Conservation (phyloP, 2,329 filamentous ascomycete species). For the Fusarium brevicatenulatum region DNA sequence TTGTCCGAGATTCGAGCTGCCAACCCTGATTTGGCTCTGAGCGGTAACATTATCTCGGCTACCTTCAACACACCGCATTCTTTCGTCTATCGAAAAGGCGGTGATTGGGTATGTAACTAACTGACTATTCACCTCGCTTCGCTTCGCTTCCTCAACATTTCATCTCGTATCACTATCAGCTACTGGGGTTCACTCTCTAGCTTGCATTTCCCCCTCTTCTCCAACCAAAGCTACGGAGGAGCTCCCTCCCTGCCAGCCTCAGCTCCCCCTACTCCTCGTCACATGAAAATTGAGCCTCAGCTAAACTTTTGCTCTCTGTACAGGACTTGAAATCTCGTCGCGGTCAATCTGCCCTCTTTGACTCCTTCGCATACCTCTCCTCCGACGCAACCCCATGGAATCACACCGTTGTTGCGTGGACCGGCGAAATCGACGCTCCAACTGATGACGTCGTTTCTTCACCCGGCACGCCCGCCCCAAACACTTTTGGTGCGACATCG, state of each 20-base stretch:
- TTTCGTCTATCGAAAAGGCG: slow-evolving; percentile 66
- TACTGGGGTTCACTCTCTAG: slow-evolving; percentile 23
- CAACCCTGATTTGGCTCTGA: slow-evolving; percentile 67
- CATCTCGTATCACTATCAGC: slow-evolving; percentile 26
- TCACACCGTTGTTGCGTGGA: slow-evolving; percentile 94
- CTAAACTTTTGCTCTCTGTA: slow-evolving; percentile 17
- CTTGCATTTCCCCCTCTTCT: slow-evolving; percentile 32
- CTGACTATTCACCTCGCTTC: slow-evolving; percentile 15
- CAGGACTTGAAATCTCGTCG: slow-evolving; percentile 80
- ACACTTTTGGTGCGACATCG: slow-evolving; percentile 62
- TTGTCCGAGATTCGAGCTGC: slow-evolving; percentile 65
- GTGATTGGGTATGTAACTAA: slow-evolving; percentile 66
- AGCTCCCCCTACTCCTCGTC: slow-evolving; percentile 28
- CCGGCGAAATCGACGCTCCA: slow-evolving; percentile 79
- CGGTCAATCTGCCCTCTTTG: slow-evolving; percentile 91
- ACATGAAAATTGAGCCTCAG: slow-evolving; percentile 26
- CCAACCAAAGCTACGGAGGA: slow-evolving; percentile 26
- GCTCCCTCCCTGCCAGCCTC: slow-evolving; percentile 17
- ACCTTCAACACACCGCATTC: slow-evolving; percentile 72
- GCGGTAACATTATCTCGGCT: slow-evolving; percentile 73
- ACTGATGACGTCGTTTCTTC: slow-evolving; percentile 56
- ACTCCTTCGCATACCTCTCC: slow-evolving; percentile 88
- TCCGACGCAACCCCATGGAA: slow-evolving; percentile 88
- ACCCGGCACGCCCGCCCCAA: slow-evolving; percentile 56
- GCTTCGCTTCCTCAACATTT: slow-evolving; percentile 18